These are phyloP conservation scores for Saccharomyces pastorianus DNA, from an alignment of 1,139 yeast genomes.

Conservation along the genomic window DNA sequence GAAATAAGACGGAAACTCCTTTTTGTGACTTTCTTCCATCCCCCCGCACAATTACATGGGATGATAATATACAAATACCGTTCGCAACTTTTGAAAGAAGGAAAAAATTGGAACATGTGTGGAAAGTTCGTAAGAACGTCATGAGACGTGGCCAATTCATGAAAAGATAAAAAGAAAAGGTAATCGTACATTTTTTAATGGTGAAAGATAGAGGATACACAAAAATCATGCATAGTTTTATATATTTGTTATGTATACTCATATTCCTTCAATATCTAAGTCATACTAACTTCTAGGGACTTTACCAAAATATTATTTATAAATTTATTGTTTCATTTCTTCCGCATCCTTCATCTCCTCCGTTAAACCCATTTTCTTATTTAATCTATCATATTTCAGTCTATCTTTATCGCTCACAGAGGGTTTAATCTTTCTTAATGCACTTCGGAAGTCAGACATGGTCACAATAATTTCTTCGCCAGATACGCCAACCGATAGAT, in stretches of 20 bases:
- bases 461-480: slow-evolving; percentile 46
- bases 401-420: slow-evolving; percentile 88
- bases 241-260: neutral
- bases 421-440: slow-evolving; percentile 72
- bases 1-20: slow-evolving; percentile 63
- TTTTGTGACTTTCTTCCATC: slow-evolving; percentile 37
- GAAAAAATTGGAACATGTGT: slow-evolving; percentile 45
- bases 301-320: neutral
- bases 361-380: slow-evolving; percentile 53
- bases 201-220: neutral
- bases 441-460: slow-evolving; percentile 56
- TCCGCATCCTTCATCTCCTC: slow-evolving; percentile 18
- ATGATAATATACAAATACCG: slow-evolving; percentile 34
- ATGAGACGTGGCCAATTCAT: slow-evolving; percentile 40
- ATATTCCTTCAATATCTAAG: neutral
- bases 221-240: neutral
- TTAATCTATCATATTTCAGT: slow-evolving; percentile 57
- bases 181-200: neutral
- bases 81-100: slow-evolving; percentile 43
- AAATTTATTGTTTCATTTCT: neutral
- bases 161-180: slow-evolving; percentile 8
- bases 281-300: neutral
- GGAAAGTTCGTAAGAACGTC: slow-evolving; percentile 59
- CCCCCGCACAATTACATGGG: slow-evolving; percentile 14
- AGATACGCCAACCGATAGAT: slow-evolving; percentile 38